Evolutionary conservation across 345 rosid genomes (phyloP), one percentile per base, ranked within the genome.

Genomic region (Eucalyptus albens): DNA sequence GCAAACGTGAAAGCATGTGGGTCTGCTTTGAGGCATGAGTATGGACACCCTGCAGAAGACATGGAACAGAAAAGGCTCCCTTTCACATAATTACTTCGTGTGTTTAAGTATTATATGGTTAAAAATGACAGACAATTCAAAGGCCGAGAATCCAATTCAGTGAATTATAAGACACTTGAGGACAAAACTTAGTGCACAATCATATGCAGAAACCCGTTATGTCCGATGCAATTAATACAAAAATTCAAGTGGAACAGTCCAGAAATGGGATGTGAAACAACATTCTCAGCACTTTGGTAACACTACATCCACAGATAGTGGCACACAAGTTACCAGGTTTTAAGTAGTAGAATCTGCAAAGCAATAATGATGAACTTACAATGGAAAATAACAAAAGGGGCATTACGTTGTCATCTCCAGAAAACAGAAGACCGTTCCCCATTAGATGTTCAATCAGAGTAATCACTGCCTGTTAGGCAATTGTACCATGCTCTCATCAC

Each of bases 11-110:
- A 97, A 87, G 95, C 99, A 33, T 94, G 94, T 67, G 97, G 94
- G 24, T 96, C 98, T 92, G 94, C 93, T 90, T 95, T 88, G n/a
- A 95, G 94, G 56, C 99, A 97, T 44, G 99, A 94, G 89, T 94
- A 94, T 3, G 98, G 93, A 88, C 99, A 97, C 65, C 95, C 99
- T 96, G 93, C 88, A 89, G 37, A 88, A 88, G 87, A n/a, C 26
- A 88, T 42, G 80, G 42, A 55, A 89, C n/a, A 9, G 51, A 14
- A 31, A 67, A 31, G 17, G 11, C 22, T 31, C 9, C 80, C 40
- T 16, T 15, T 14, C 21, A 10, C 80, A 67, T 51, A 51, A 7
- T 51, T 3, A 51, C 56, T 51, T 51, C 56, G 3, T 26, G 67
- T 60, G 67, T 60, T 26, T 27, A 27, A 60, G n/a, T 60, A 27